Base-by-base conservation (phyloP, 176 grass and related monocot genomes). In the Alloteropsis semialata region DNA sequence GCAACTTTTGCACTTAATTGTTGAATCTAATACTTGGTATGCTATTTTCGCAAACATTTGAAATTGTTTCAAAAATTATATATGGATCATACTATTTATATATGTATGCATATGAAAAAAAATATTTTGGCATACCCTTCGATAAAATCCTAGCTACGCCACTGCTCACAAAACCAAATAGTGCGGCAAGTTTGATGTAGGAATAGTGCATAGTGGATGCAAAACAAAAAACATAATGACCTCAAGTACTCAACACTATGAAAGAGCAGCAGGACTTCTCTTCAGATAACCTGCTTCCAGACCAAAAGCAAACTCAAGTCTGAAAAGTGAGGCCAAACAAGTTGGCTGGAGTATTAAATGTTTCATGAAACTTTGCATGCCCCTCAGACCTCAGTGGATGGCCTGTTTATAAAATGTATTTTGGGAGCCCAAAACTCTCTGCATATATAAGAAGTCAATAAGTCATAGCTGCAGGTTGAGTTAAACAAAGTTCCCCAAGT, bases 391-490 rank as follows among this genome's bases (percentile, higher is more conserved):
- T 32, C 16, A 4, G 32, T 36, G 16, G 17, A 77, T 58, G 69
- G 82, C 12, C 56, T 57, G 32, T 65, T 65, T 8, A 65, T 27
- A 58, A 69, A 34, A 51, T 79, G 33, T 77, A 90, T 68, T 90
- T 87, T 44, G 70, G 69, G 55, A 70, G 69, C 72, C 5, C 83
- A 86, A 82, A 86, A 90, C 10, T 84, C 13, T 15, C 44, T 46
- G 57, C 86, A 87, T 33, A 87, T 14, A n/a, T 19, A n/a, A n/a
- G n/a, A n/a, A n/a, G n/a, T n/a, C n/a, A n/a, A n/a, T n/a, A 88
- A 86, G 68, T 92, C 82, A 18, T 67, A 88, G 60, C 5, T 14
- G 15, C 29, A 32, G 28, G 15, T 62, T 62, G 14, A 32, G 14
- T 77, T 53, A 62, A 73, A 42, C 17, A 1, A 13, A 82, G 38